Evolutionary conservation across 306 rosid species (phyloP), one percentile per base, ranked within the genome.

Genomic region (Cucumis sativus): DNA sequence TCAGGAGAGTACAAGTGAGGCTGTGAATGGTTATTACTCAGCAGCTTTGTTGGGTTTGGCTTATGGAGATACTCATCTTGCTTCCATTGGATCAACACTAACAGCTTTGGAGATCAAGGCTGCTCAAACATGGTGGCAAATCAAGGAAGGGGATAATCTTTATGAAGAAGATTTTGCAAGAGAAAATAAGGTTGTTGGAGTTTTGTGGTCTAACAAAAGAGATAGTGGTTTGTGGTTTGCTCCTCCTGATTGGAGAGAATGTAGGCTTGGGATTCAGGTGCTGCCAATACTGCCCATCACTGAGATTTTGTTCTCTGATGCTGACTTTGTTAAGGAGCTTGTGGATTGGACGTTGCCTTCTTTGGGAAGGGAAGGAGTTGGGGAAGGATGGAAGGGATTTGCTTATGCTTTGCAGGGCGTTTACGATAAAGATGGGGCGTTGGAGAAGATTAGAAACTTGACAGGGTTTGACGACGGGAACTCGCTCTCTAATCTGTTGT

Each of bases 341-440:
- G 97, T 91, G 85, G 76, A 87, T 3, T 94, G 97, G 98, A 88
- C 96, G 0, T 64, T 82, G 60, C 91, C 95, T 55, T 84, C 87
- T 83, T 85, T 94, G 89, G 51, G 70, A 23, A 86, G 92, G 57
- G 88, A 89, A 10, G 97, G 91, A 65, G 95, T 86, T 45, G 95
- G 87, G 37, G 98, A 92, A 86, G 95, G 93, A 2, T 94, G 98
- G 98, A 92, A 89, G 73, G 98, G 98, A 10, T 92, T 94, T 85
- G 76, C 78, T 0, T 88, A 88, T 60, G 86, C 94, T 3, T 66
- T 93, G 84, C 83, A 88, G 81, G 98, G 90, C 18, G 6, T 88
- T 77, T 90, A 83, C 61, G 88, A 91, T 63, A 89, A 79, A 25
- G 81, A 83, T 58, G 73, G 74, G 47, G 96, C 91, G 23, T 49